Evolutionary conservation across 768 basidiomycete species (phyloP).

Genomic region (Serendipita sp.): DNA sequence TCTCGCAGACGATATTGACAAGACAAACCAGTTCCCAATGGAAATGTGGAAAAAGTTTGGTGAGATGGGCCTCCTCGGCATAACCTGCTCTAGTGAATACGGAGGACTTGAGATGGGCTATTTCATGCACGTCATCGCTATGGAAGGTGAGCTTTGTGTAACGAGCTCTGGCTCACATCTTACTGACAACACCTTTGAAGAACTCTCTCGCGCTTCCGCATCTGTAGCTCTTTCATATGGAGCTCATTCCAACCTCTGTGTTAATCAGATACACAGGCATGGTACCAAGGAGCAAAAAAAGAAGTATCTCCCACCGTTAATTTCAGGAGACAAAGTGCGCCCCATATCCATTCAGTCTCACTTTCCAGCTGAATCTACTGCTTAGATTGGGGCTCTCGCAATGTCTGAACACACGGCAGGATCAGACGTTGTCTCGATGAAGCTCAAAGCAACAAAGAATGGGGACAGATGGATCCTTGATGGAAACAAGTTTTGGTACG

Average conservation of each 20-base stretch:
- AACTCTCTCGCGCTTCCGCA: conserved; percentile 76
- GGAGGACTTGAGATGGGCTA: conserved; percentile 77
- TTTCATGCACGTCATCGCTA: conserved; percentile 75
- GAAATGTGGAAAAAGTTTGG: conserved; percentile 82
- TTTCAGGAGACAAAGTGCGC: conserved; percentile 38
- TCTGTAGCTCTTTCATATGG: conserved; percentile 87
- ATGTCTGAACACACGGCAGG: conserved; percentile 91
- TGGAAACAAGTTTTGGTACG: conserved; percentile 85
- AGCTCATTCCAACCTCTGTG: conserved; percentile 80
- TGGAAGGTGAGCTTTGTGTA: conserved; percentile 44
- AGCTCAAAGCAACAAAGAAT: conserved; percentile 60
- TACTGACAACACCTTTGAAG: conserved; percentile 11
- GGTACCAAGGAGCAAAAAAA: conserved; percentile 70
- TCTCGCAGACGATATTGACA: conserved; percentile 72
- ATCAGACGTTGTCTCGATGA: conserved; percentile 94
- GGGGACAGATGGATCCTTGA: conserved; percentile 65
- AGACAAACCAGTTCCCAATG: conserved; percentile 66
- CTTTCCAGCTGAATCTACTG: background rate
- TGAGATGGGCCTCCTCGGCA: conserved; percentile 80
- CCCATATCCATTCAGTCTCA: background rate
- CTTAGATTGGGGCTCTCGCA: conserved; percentile 73
- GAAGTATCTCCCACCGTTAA: conserved; percentile 68
- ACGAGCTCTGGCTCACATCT: background rate
- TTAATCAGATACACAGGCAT: conserved; percentile 62
- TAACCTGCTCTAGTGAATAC: conserved; percentile 66